A percentile compares a stretch with the other conserved stretches of the same genome.
These are phyloP conservation scores for Conoideocrella luteorostrata DNA, from an alignment of 2,329 filamentous ascomycete species.

Conservation along the genomic window DNA sequence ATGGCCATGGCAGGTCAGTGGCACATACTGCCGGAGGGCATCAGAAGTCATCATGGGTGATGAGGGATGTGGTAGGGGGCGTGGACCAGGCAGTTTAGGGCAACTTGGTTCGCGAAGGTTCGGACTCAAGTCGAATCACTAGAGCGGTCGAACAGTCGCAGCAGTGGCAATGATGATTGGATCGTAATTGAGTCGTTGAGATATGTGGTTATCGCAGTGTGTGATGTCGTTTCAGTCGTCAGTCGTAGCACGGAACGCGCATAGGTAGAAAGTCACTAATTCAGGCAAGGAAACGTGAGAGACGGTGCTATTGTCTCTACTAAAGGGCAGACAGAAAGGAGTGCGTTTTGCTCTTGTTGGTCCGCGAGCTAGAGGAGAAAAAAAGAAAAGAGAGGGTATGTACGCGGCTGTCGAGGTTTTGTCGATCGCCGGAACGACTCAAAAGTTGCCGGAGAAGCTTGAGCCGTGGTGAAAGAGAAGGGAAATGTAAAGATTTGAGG, in stretches of 20 bases:
- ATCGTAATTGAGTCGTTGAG: background rate
- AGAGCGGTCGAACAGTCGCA: background rate
- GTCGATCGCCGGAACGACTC: background rate
- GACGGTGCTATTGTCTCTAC: slow-evolving; percentile 6
- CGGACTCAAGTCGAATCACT: background rate
- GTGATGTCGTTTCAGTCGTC: background rate
- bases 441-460: background rate
- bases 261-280: background rate
- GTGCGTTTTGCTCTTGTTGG: background rate
- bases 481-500: background rate
- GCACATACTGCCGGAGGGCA: slow-evolving; percentile 59
- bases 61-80: background rate
- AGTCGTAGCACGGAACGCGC: slow-evolving; percentile 2
- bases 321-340: background rate
- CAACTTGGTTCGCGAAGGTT: background rate
- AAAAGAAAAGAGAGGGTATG: background rate
- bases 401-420: background rate
- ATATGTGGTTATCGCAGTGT: background rate
- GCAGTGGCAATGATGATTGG: background rate
- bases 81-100: no score
- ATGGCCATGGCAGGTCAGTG: slow-evolving; percentile 89
- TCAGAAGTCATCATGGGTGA: slow-evolving; percentile 27
- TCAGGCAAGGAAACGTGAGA: background rate
- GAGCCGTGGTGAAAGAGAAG: background rate
- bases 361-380: background rate